Base-by-base conservation (phyloP, 164 flowering plant species). In the Protea cynaroides region DNA sequence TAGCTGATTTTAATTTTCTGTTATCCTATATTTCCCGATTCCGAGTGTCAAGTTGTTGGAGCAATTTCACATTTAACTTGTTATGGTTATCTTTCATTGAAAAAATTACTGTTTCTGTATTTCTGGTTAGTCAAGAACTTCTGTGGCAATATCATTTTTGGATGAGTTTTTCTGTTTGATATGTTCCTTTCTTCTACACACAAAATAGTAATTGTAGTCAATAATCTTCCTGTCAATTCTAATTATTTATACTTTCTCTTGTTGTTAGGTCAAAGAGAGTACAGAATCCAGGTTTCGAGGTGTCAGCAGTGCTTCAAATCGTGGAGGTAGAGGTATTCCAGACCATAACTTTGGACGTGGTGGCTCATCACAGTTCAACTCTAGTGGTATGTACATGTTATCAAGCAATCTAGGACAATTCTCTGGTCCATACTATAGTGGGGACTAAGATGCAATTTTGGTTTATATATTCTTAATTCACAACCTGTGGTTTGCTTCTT, bases 271-370 rank as follows among this genome's bases (percentile, higher is more conserved):
- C 67, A 95, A 89, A 75, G 97, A 88, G 61, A 62, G 82, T 12
- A 53, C 80, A 25, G 99, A 95, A 19, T 60, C 75, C 19, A 84
- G 83, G 80, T 24, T 86, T 63, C 89, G 94, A 71, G 85, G 79
- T 51, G 71, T 57, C 43, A 75, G 68, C 74, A 80, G 56, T 70
- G 64, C 80, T 67, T 71, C 85, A 55, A 83, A 56, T 68, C 96
- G 89, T 69, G 88, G 87, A 21, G 76, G 79, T 55, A 82, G 83
- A 73, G 75, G 79, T 75, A 83, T 81, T 60, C 47, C 76, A 6
- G 96, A 86, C 47, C 90, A 91, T 23, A 74, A 78, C 76, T 72
- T 25, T 68, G 78, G 80, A 29, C 96, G 92, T 66, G 69, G 78
- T 65, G 81, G 78, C 24, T 53, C 85, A 47, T 58, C 74, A 34